Base-by-base conservation (phyloP, 225 moss, liverwort and hornwort species). In the Pleurozium schreberi region DNA sequence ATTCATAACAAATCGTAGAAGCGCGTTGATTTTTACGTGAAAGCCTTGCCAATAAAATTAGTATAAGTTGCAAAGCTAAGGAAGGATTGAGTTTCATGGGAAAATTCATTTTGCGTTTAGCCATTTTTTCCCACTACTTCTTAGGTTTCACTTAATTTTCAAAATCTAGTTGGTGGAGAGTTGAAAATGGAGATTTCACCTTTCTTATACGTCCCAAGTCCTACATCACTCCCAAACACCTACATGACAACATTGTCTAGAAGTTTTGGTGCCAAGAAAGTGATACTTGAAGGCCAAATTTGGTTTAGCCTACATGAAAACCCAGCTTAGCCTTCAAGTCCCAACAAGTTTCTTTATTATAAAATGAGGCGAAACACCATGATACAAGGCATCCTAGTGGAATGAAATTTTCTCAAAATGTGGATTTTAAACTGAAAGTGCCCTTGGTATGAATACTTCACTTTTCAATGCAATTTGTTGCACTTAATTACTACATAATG, bases 301-400 rank as follows among this genome's bases (percentile, higher is more conserved):
- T 11, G 6, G 0, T 7, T 0, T 6, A 73, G 6, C 1, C 18
- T 45, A 18, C 2, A 30, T 30, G 6, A 11, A 45, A 45, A 18
- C 0, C 11, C 28, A 18, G 47, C 4, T 30, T 18, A 47, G 2
- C 4, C 2, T 47, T 4, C 1, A 74, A 74, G 2, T 31, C 0
- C 11, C 18, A 47, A 47, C 0, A 30, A 28, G 4, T 43, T 73
- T 18, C n/a, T 30, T 30, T 31, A 31, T 47, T 47, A 11, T 6
- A 2, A 45, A 73, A 74, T 74, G 31, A 74, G 1, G 11, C 4
- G 11, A 73, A 47, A 11, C 11, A 74, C 11, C 18, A 47, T 18
- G 11, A 49, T 49, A 15, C 5, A 18, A 28, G 6, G 30, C 47
- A 47, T 18, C 4, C 1, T 12, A 4, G 1, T 0, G 0, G 5